phyloP scores from a whole-genome alignment of 2,329 filamentous ascomycete genomes.

The Epichloe sibirici region DNA sequence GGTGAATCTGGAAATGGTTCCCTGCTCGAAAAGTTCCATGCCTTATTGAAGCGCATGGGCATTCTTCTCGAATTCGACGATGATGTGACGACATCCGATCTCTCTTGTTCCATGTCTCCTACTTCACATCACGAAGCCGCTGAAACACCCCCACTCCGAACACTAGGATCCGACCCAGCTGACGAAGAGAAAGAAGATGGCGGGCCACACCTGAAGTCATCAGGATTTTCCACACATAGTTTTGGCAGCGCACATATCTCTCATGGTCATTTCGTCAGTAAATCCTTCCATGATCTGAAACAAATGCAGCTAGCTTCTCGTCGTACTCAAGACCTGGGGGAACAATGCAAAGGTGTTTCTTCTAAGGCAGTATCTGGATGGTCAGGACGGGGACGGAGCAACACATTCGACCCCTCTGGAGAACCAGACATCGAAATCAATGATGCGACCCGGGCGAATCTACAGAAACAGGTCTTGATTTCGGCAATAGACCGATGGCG shows the following conservation, averaged over 20 bases:
- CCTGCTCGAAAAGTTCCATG: conserved; percentile 58
- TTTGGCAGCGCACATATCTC: neutral
- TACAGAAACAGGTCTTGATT: conserved; percentile 5
- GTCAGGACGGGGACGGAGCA: neutral
- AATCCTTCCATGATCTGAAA: neutral
- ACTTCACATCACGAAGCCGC: neutral
- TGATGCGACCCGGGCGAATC: neutral
- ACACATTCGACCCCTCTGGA: neutral
- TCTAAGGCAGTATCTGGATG: neutral
- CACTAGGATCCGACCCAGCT: neutral
- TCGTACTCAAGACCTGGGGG: neutral
- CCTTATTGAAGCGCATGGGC: conserved; percentile 54
- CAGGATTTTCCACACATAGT: too few relatives aligned
- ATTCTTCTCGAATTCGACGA: conserved; percentile 55
- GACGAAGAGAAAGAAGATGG: neutral
- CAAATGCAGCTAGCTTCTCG: neutral
- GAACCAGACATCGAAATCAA: neutral
- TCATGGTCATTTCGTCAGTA: neutral
- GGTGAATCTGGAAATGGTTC: conserved; percentile 44
- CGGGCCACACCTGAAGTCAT: neutral
- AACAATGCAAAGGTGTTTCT: neutral
- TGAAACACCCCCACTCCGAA: neutral
- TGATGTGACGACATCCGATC: conserved; percentile 11
- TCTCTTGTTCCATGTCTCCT: neutral
- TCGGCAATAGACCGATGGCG: conserved; percentile 12